Evolutionary conservation across 1,139 yeast species (phyloP), one percentile per base, ranked within the genome.

Genomic region (Yamadazyma membranifaciens): DNA sequence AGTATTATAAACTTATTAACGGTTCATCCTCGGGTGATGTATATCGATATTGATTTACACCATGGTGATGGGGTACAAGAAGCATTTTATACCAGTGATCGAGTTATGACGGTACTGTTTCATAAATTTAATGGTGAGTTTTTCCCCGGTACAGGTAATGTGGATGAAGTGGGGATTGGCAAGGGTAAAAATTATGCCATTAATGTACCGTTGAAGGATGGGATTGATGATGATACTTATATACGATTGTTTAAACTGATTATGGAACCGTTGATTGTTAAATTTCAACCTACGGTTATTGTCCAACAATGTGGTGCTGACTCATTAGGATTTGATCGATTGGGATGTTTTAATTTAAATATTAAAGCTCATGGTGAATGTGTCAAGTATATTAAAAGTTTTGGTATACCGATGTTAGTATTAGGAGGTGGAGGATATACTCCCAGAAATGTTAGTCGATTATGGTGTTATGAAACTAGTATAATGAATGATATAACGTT

Each of bases 1-100:
- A 95, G 96, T 14, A 91, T 92, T 45, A 80, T 92, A 52, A 95
- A 92, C 60, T 73, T 92, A 47, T 71, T 92, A 52, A 72, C 97
- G 43, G 89, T 88, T 59, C 96, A 92, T 64, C 95, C 96, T 36
- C 75, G 98, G 51, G 98, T 92, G n/a, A 72, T 92, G 51, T 92
- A 92, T 60, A 85, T 92, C 48, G 98, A 92, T 61, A 92, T 89
- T 48, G 98, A 92, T 63, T 88, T 92, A 16, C 98, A 92, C 60
- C 98, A 92, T 57, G 98, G 98, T 43, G 98, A 92, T 63, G 98
- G 98, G 48, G 98, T 92, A 25, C 97, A 92, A 63, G 98, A 92
- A 62, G 98, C 98, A 0, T 92, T 92, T 58, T 92, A 91, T 63
- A 83, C 96, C 9, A 89, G 97, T 4, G 98, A 92, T 62, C 72